Conservation (phyloP, 352 stramenopile species). For the Pythium dissotocum region DNA sequence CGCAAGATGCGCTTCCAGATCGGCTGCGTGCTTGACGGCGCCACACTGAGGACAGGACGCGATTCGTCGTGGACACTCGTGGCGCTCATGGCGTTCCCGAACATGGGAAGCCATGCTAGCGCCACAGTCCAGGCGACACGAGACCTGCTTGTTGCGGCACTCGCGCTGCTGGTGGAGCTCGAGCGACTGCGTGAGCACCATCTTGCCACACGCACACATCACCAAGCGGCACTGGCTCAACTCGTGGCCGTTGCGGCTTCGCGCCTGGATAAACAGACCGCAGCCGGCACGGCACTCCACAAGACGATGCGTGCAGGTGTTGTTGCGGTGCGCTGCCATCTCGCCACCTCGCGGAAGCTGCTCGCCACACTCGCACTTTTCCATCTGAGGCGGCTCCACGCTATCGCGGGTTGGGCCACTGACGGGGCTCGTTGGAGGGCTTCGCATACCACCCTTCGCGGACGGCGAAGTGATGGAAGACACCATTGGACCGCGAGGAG, state of each 20-base stretch:
- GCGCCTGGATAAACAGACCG: constrained; percentile 45
- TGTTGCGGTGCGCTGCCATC: constrained; percentile 33
- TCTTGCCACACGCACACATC: constrained; percentile 67
- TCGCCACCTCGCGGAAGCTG: constrained; percentile 26
- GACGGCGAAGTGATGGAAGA: background rate
- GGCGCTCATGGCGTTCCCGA: constrained; percentile 56
- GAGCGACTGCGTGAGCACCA: constrained; percentile 58
- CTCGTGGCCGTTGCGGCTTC: constrained; percentile 62
- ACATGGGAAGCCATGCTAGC: constrained; percentile 31
- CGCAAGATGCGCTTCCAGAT: constrained; percentile 41
- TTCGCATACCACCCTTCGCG: background rate
- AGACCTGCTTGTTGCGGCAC: constrained; percentile 42
- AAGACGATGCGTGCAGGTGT: constrained; percentile 40
- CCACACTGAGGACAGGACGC: constrained; percentile 46
- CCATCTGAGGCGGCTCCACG: constrained; percentile 9
- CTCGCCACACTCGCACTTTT: constrained; percentile 48
- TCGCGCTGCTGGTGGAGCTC: constrained; percentile 57
- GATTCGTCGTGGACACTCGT: constrained; percentile 45
- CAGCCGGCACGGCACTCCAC: constrained; percentile 58
- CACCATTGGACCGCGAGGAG: background rate
- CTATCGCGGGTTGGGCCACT: background rate
- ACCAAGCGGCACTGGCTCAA: constrained; percentile 63
- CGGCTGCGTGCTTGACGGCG: constrained; percentile 34
- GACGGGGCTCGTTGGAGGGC: background rate
- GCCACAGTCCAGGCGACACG: constrained; percentile 44